Conservation (phyloP, 2,329 filamentous ascomycete genomes). For the Sclerotinia spermophila region DNA sequence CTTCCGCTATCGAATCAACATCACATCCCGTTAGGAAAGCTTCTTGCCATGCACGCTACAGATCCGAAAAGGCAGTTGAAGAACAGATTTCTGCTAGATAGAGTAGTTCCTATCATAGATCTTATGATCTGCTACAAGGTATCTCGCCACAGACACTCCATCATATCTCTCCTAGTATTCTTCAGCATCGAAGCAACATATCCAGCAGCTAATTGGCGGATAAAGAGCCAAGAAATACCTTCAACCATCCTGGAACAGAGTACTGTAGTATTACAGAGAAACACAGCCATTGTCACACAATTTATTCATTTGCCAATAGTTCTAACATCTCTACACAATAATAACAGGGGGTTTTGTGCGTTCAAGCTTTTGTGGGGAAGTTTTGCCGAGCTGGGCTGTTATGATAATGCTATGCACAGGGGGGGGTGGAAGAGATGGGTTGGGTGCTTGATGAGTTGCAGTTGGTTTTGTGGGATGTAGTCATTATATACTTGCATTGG, state of each 20-base stretch:
- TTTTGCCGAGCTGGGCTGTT: neutral
- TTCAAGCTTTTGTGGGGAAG: neutral
- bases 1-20: neutral
- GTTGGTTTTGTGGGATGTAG: neutral
- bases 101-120: neutral
- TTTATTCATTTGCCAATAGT: neutral
- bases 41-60: neutral
- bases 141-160: too few relatives aligned
- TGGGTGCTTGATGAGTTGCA: neutral
- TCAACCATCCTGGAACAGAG: neutral
- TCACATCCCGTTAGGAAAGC: neutral
- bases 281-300: neutral
- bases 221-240: neutral
- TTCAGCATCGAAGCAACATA: neutral
- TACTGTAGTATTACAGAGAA: neutral
- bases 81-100: neutral
- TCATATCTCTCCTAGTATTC: neutral
- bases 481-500: neutral
- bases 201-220: neutral
- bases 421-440: neutral
- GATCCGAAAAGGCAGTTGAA: constrained; percentile 4
- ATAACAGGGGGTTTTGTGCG: neutral
- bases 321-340: too few relatives aligned
- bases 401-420: neutral
- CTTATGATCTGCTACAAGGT: neutral